phyloP scores from a whole-genome alignment of 352 stramenopile species.

The Hyaloperonospora brassicae region DNA sequence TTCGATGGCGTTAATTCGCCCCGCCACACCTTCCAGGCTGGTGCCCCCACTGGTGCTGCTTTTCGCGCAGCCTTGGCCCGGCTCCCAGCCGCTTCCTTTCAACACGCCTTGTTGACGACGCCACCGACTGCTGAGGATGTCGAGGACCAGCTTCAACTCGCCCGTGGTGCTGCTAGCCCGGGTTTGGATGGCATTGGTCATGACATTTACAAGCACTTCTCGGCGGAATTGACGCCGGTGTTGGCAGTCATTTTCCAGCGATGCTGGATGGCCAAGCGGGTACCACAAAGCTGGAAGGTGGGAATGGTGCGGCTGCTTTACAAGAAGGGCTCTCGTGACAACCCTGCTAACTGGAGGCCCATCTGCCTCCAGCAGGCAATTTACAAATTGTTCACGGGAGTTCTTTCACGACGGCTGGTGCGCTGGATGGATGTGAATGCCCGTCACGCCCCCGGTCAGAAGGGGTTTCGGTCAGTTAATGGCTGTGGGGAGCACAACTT shows the following conservation, averaged over 20 bases:
- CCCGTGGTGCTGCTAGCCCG: not conserved
- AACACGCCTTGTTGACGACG: too few species aligned
- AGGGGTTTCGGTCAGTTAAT: conserved; percentile 23
- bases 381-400: conserved; percentile 28
- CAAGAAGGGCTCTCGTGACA: conserved; percentile 10
- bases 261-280: conserved; percentile 14
- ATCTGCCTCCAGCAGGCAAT: conserved; percentile 30
- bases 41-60: too few species aligned
- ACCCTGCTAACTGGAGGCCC: conserved; percentile 19
- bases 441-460: not conserved
- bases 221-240: conserved; percentile 4
- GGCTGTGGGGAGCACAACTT: conserved; percentile 31
- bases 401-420: not conserved
- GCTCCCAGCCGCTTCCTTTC: too few species aligned
- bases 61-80: too few species aligned
- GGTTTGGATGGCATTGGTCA: too few species aligned
- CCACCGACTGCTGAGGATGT: too few species aligned
- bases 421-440: too few species aligned
- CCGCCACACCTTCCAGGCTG: too few species aligned
- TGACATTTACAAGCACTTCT: conserved; percentile 16
- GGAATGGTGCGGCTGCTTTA: too few species aligned
- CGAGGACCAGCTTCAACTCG: not conserved
- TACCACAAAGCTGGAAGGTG: conserved; percentile 21
- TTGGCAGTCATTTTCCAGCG: conserved; percentile 5
- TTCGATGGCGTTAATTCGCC: too few species aligned